Percentiles rank a stretch among this genome's conserved stretches.
These are phyloP conservation scores for Mariannaea sp. DNA, from an alignment of 2,329 filamentous ascomycete genomes.

Conservation along the genomic window DNA sequence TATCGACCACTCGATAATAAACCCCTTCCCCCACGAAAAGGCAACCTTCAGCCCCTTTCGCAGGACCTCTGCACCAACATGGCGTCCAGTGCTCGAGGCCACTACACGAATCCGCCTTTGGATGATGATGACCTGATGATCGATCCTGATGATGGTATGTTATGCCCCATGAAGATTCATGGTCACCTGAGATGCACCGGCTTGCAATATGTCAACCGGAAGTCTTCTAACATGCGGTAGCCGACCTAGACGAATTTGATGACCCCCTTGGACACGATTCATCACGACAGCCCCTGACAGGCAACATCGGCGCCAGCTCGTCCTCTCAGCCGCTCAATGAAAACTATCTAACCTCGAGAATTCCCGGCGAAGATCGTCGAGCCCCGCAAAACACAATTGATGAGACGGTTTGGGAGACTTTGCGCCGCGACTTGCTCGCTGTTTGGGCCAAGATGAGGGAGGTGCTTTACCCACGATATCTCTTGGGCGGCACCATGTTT, in stretches of 20 bases:
- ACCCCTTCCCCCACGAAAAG: too few relatives aligned
- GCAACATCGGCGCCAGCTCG: slow-evolving; percentile 73
- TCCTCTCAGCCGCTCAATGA: slow-evolving; percentile 67
- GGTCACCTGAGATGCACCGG: neutral
- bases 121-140: slow-evolving; percentile 76
- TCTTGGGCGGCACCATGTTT: slow-evolving; percentile 74
- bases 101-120: slow-evolving; percentile 65
- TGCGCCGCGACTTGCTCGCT: slow-evolving; percentile 86
- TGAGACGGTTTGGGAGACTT: slow-evolving; percentile 96
- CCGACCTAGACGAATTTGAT: slow-evolving; percentile 90
- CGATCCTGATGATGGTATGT: slow-evolving; percentile 76
- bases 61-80: slow-evolving; percentile 46
- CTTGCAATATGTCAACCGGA: neutral
- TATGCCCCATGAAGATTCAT: neutral
- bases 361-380: slow-evolving; percentile 89
- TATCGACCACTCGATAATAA: too few relatives aligned
- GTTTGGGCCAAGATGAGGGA: slow-evolving; percentile 99
- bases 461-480: slow-evolving; percentile 93
- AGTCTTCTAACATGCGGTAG: slow-evolving; percentile 50
- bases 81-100: slow-evolving; percentile 54
- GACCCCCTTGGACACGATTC: slow-evolving; percentile 74
- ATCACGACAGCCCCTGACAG: slow-evolving; percentile 79
- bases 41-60: neutral
- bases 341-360: slow-evolving; percentile 83
- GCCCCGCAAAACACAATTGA: slow-evolving; percentile 94